A percentile compares a stretch with the other conserved stretches of the same genome.
Evolutionary conservation across 305 asterid species (phyloP).

Genomic region (Solanum chacoense): DNA sequence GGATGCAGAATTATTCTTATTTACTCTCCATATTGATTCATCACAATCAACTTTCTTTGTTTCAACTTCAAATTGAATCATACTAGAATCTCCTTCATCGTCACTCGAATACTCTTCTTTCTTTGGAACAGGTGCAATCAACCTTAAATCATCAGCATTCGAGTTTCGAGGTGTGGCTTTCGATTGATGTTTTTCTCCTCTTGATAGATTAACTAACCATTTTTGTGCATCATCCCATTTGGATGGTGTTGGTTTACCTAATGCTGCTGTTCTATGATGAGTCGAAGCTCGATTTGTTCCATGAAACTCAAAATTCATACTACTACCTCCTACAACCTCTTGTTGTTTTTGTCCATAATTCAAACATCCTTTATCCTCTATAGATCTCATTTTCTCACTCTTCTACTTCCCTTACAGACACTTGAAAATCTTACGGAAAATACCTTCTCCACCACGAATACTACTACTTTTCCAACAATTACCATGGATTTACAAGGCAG

Average conservation of each 20-base stretch:
- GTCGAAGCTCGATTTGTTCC: conserved; percentile 31
- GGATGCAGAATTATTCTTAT: conserved; percentile 26
- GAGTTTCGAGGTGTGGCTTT: conserved; percentile 73
- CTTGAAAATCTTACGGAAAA: neutral
- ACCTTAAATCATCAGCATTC: conserved; percentile 47
- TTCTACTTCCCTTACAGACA: neutral
- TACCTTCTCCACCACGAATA: neutral
- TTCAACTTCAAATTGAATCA: conserved; percentile 18
- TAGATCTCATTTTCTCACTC: conserved; percentile 39
- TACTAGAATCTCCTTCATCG: conserved; percentile 18
- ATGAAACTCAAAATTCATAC: conserved; percentile 45
- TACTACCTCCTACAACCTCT: conserved; percentile 22
- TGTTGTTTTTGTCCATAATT: conserved; percentile 36
- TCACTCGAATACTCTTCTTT: conserved; percentile 24
- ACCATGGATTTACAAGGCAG: neutral
- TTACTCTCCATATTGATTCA: conserved; percentile 59
- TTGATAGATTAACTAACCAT: conserved; percentile 79
- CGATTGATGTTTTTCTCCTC: conserved; percentile 37
- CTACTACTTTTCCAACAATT: neutral
- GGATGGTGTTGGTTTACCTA: conserved; percentile 74
- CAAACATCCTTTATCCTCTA: conserved; percentile 76
- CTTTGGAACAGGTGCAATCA: conserved; percentile 33
- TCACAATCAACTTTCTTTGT: conserved; percentile 41
- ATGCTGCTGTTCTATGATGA: conserved; percentile 44
- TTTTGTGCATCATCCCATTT: conserved; percentile 97